phyloP scores from a whole-genome alignment of 805 yeast species.

The Ogataea methanolica region DNA sequence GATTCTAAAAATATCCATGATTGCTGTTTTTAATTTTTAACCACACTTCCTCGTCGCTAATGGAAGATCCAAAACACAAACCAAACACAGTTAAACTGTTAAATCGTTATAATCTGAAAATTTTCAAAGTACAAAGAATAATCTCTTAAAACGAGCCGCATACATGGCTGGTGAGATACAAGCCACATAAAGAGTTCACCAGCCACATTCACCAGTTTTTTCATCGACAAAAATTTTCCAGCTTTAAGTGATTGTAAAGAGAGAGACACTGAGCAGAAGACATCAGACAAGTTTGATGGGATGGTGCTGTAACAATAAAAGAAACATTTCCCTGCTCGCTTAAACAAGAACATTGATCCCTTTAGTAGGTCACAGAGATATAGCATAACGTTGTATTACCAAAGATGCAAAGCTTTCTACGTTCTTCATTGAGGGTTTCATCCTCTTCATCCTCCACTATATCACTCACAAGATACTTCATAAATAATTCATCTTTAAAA shows the following conservation, averaged over 20 bases:
- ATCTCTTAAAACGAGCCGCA: background rate
- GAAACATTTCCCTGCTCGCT: too few species aligned
- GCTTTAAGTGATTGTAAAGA: background rate
- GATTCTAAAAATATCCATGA: slow-evolving; percentile 86
- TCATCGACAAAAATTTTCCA: slow-evolving; percentile 19
- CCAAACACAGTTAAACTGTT: background rate
- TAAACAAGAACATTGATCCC: too few species aligned
- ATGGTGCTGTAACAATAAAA: too few species aligned
- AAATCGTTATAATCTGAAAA: background rate
- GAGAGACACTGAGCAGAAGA: too few species aligned
- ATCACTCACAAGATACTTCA: background rate
- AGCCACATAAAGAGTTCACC: background rate
- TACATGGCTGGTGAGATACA: background rate
- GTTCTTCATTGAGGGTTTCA: slow-evolving; percentile 2
- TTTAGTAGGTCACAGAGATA: too few species aligned
- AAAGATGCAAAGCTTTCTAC: slow-evolving; percentile 6
- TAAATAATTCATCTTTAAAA: background rate
- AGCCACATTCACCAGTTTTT: slow-evolving; percentile 6
- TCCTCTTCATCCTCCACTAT: background rate
- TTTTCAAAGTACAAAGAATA: background rate
- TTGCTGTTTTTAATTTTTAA: background rate
- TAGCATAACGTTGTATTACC: background rate
- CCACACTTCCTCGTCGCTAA: too few species aligned
- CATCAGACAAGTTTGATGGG: too few species aligned
- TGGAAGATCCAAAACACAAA: too few species aligned